phyloP scores from a whole-genome alignment of 805 yeast genomes.

The Maudiozyma turicensis region DNA sequence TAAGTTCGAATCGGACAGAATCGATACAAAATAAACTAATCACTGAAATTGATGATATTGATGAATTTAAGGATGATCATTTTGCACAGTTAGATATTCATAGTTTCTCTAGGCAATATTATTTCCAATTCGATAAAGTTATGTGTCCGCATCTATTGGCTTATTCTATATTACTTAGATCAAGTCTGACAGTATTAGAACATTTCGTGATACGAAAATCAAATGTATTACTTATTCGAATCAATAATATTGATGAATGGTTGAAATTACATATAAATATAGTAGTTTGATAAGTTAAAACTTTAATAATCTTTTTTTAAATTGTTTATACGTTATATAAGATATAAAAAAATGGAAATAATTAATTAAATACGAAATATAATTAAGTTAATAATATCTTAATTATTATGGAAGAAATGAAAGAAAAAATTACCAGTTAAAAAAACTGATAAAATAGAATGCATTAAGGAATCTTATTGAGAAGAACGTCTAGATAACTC shows the following conservation, averaged over 20 bases:
- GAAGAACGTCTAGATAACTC: no score
- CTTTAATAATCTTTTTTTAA: neutral
- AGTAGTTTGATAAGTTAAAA: constrained; percentile 5
- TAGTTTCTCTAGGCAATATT: constrained; percentile 20
- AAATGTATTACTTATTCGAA: constrained; percentile 18
- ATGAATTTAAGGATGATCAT: constrained; percentile 18
- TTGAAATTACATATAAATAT: constrained; percentile 28
- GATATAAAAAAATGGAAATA: no score
- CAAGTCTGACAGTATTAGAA: constrained; percentile 11
- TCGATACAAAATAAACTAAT: constrained; percentile 4
- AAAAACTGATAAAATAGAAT: neutral
- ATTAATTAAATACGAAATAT: no score
- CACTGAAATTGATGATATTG: constrained; percentile 12
- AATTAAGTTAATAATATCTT: neutral
- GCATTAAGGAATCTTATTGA: neutral
- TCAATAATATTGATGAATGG: constrained; percentile 29
- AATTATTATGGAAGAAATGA: neutral
- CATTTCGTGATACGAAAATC: constrained; percentile 15
- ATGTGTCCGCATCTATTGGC: constrained; percentile 29
- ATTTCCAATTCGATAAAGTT: constrained; percentile 16
- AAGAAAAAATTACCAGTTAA: no score
- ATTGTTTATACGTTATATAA: neutral
- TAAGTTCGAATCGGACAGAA: neutral
- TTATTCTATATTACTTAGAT: constrained; percentile 19
- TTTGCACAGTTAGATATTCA: constrained; percentile 22